Percentiles rank a stretch among this genome's conserved stretches.
Evolutionary conservation across 129 eudicot genomes (phyloP).

Genomic region (Flaveria linearis): DNA sequence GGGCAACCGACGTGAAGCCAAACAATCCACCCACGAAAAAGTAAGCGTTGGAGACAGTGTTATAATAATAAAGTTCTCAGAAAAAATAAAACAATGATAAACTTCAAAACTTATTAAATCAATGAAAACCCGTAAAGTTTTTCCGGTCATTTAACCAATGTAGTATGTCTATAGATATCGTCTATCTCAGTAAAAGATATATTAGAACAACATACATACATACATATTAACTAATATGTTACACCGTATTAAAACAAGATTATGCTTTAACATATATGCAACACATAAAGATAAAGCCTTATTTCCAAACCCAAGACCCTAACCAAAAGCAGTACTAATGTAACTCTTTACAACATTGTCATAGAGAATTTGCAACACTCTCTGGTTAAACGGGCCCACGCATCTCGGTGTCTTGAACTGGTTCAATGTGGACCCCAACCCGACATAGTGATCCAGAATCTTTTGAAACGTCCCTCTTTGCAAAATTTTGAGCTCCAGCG

Average conservation of each 20-base stretch:
- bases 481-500: conserved; percentile 68
- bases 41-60: too few relatives aligned
- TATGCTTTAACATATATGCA: conserved; percentile 16
- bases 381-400: conserved; percentile 32
- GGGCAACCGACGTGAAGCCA: too few relatives aligned
- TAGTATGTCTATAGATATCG: too few relatives aligned
- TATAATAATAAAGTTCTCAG: too few relatives aligned
- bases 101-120: too few relatives aligned
- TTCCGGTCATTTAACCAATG: neutral
- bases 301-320: conserved; percentile 12
- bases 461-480: conserved; percentile 75
- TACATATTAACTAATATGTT: neutral
- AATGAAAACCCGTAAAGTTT: neutral
- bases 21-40: too few relatives aligned
- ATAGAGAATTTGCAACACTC: conserved; percentile 57
- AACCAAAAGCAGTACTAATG: conserved; percentile 25
- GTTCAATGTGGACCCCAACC: conserved; percentile 72
- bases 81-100: too few relatives aligned
- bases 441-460: conserved; percentile 67
- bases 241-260: neutral
- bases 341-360: conserved; percentile 53
- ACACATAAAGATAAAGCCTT: neutral
- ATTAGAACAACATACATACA: conserved; percentile 15
- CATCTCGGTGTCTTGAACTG: conserved; percentile 53
- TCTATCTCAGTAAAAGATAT: neutral